Conservation (phyloP, 164 flowering plant species). For the Kalanchoe fedtschenkoi region DNA sequence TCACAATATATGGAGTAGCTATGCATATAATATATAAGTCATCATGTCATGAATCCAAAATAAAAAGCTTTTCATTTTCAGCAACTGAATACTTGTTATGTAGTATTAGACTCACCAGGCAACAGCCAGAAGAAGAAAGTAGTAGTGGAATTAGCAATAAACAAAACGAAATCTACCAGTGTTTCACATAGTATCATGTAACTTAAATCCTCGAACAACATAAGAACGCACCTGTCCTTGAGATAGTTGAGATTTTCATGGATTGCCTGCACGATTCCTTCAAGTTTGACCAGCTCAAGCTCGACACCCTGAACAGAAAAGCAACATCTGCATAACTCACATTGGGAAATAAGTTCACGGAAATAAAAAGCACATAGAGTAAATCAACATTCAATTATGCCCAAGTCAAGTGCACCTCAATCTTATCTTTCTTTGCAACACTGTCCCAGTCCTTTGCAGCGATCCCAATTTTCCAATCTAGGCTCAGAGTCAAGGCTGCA, state of each 20-base stretch:
- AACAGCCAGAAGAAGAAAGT: too few relatives aligned
- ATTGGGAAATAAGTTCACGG: neutral
- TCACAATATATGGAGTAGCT: too few relatives aligned
- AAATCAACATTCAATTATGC: neutral
- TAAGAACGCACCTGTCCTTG: conserved; percentile 44
- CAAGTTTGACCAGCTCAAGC: conserved; percentile 86
- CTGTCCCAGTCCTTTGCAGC: conserved; percentile 97
- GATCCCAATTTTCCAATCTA: conserved; percentile 91
- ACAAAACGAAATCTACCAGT: too few relatives aligned
- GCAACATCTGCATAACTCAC: neutral
- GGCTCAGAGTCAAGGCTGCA: conserved; percentile 43
- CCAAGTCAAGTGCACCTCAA: conserved; percentile 41
- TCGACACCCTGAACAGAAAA: conserved; percentile 60
- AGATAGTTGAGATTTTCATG: conserved; percentile 77
- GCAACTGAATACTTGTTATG: too few relatives aligned
- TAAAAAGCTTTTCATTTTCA: too few relatives aligned
- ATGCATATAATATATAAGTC: too few relatives aligned
- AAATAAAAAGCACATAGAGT: neutral
- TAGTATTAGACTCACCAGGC: too few relatives aligned
- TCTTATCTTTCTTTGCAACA: conserved; percentile 83
- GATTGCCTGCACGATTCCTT: conserved; percentile 84
- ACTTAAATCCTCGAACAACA: too few relatives aligned
- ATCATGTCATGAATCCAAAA: too few relatives aligned
- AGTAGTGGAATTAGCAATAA: too few relatives aligned
- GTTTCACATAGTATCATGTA: too few relatives aligned